phyloP scores from a whole-genome alignment of 495 filamentous ascomycete species.

The Trichoderma erinaceum region DNA sequence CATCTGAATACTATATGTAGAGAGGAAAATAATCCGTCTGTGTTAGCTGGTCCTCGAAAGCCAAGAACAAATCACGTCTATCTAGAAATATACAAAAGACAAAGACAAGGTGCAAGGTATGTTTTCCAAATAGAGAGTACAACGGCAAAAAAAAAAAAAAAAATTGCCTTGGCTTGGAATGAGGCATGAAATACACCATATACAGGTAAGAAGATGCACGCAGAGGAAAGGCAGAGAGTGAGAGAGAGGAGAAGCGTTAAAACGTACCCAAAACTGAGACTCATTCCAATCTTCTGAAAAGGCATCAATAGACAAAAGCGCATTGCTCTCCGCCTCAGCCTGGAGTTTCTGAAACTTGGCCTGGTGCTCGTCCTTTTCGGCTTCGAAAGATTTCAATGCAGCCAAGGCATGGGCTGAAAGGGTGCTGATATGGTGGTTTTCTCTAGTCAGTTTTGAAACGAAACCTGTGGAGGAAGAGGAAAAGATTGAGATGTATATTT shows the following conservation, averaged over 20 bases:
- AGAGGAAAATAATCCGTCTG: too few species aligned
- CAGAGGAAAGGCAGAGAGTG: neutral
- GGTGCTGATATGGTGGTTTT: conserved; percentile 28
- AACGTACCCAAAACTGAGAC: conserved; percentile 68
- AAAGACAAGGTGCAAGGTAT: neutral
- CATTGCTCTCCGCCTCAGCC: conserved; percentile 42
- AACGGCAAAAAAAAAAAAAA: neutral
- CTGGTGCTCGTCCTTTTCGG: conserved; percentile 55
- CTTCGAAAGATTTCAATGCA: conserved; percentile 62
- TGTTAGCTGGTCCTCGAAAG: too few species aligned
- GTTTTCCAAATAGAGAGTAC: neutral
- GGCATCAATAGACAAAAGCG: conserved; percentile 56
- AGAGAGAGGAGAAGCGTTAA: neutral
- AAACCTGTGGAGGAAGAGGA: neutral
- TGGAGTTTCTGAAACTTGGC: conserved; percentile 57
- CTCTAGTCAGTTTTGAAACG: neutral
- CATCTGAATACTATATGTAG: conserved; percentile 55
- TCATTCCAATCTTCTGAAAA: conserved; percentile 80
- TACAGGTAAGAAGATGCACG: too few species aligned
- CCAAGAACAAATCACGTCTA: too few species aligned
- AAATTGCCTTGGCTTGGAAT: neutral
- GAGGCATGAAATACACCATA: too few species aligned
- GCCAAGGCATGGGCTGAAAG: conserved; percentile 55
- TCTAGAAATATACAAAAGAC: too few species aligned
- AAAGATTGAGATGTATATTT: conserved; percentile 19